phyloP scores from a whole-genome alignment of 1,284 basidiomycete species.

The Microbotryum scabiosae region DNA sequence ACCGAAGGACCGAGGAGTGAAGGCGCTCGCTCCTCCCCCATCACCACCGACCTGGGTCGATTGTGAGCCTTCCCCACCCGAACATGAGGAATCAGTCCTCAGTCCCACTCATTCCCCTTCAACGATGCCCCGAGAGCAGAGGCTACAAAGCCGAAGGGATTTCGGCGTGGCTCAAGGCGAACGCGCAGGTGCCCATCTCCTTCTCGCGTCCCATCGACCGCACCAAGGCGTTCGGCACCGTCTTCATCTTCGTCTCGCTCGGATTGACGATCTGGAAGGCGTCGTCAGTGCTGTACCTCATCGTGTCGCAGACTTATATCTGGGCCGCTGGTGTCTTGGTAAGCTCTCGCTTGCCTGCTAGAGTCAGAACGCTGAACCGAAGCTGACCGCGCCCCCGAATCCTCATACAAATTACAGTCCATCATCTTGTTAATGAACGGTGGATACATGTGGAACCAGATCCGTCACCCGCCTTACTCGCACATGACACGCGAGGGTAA shows the following conservation, averaged over 20 bases:
- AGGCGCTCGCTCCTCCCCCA: slow-evolving; percentile 45
- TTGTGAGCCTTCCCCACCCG: slow-evolving; percentile 43
- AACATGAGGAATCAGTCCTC: not conserved
- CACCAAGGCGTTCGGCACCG: slow-evolving; percentile 34
- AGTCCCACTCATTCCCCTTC: not conserved
- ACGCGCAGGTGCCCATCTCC: slow-evolving; percentile 47
- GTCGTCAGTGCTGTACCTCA: slow-evolving; percentile 48
- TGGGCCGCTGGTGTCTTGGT: slow-evolving; percentile 62
- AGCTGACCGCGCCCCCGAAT: not conserved
- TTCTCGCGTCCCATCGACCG: slow-evolving; percentile 39
- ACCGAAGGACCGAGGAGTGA: slow-evolving; percentile 53
- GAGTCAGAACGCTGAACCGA: not conserved
- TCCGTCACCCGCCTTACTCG: slow-evolving; percentile 69
- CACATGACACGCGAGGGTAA: slow-evolving; percentile 47
- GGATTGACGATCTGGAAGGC: slow-evolving; percentile 48
- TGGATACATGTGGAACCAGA: slow-evolving; percentile 95
- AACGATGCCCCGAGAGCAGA: slow-evolving; percentile 44
- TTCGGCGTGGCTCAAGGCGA: slow-evolving; percentile 55
- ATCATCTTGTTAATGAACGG: slow-evolving; percentile 73
- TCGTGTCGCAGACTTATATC: slow-evolving; percentile 59
- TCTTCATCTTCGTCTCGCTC: slow-evolving; percentile 15
- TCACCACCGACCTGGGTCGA: slow-evolving; percentile 63
- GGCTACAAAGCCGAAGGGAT: slow-evolving; percentile 69
- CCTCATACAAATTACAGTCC: slow-evolving; percentile 13
- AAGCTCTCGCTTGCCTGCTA: not conserved